Evolutionary conservation across 768 basidiomycete species (phyloP).

Genomic region (Cubamyces lactineus): DNA sequence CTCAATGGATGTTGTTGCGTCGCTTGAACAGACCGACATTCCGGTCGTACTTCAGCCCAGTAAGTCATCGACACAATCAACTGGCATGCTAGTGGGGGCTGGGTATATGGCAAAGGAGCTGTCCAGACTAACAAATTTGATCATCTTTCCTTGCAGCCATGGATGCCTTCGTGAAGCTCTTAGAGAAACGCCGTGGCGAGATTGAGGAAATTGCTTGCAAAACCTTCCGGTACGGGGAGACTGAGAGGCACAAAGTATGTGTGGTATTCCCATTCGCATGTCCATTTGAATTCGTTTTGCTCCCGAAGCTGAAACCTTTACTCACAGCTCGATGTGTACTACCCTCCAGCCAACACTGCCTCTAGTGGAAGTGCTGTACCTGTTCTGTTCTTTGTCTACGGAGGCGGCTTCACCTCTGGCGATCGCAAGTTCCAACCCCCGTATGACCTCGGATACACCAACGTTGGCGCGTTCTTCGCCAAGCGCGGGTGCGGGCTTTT

Average conservation of each 20-base stretch:
- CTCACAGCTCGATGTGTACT: conserved; percentile 78
- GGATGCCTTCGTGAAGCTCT: conserved; percentile 50
- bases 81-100: too few relatives aligned
- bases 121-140: too few relatives aligned
- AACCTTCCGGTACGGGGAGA: conserved; percentile 60
- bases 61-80: conserved; percentile 14
- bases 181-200: conserved; percentile 49
- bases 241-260: conserved; percentile 54
- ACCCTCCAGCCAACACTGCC: conserved; percentile 38
- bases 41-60: conserved; percentile 16
- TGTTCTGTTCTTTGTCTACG: conserved; percentile 67
- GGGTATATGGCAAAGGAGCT: too few relatives aligned
- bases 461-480: conserved; percentile 65
- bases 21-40: conserved; percentile 13
- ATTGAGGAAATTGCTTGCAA: conserved; percentile 52
- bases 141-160: conserved; percentile 42
- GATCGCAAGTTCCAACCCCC: conserved; percentile 51
- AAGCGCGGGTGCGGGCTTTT: conserved; percentile 42
- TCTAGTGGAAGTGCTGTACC: conserved; percentile 42
- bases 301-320: too few relatives aligned
- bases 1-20: conserved; percentile 20
- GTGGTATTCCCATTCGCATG: neutral
- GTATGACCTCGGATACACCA: conserved; percentile 55
- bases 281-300: neutral
- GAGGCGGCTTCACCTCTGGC: conserved; percentile 63